These are phyloP conservation scores for Ruellia speciosa DNA, from an alignment of 305 asterid species.

Conservation along the genomic window DNA sequence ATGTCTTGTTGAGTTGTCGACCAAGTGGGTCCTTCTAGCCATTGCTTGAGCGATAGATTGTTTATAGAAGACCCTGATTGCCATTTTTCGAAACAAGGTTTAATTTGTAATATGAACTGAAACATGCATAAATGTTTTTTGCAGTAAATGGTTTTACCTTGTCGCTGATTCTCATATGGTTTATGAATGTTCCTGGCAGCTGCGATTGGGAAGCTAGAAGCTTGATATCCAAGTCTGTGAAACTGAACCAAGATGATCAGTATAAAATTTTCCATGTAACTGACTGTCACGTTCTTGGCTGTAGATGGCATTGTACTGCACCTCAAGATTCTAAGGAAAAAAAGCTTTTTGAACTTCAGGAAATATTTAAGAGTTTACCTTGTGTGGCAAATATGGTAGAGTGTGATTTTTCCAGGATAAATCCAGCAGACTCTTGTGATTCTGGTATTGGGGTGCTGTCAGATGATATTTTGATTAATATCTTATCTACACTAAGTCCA, in stretches of 20 bases:
- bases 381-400: conserved; percentile 42
- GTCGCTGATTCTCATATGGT: conserved; percentile 23
- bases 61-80: conserved; percentile 13
- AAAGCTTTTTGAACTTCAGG: conserved; percentile 84
- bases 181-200: conserved; percentile 43
- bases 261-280: conserved; percentile 50
- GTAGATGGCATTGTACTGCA: conserved; percentile 50
- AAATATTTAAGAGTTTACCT: conserved; percentile 75
- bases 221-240: conserved; percentile 33
- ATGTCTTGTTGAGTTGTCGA: too few species aligned
- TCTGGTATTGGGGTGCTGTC: conserved; percentile 64
- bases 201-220: conserved; percentile 85
- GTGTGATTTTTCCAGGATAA: conserved; percentile 36
- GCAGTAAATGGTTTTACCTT: conserved; percentile 18
- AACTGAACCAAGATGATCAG: conserved; percentile 34
- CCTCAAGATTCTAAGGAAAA: conserved; percentile 55
- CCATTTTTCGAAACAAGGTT: conserved; percentile 10
- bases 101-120: conserved; percentile 7
- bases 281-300: conserved; percentile 75
- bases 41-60: conserved; percentile 7
- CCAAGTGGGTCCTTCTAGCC: background rate
- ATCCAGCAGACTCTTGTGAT: conserved; percentile 45
- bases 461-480: conserved; percentile 67
- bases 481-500: conserved; percentile 51
- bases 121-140: conserved; percentile 9